phyloP scores from a whole-genome alignment of 805 yeast species.

The Lachancea fermentati region DNA sequence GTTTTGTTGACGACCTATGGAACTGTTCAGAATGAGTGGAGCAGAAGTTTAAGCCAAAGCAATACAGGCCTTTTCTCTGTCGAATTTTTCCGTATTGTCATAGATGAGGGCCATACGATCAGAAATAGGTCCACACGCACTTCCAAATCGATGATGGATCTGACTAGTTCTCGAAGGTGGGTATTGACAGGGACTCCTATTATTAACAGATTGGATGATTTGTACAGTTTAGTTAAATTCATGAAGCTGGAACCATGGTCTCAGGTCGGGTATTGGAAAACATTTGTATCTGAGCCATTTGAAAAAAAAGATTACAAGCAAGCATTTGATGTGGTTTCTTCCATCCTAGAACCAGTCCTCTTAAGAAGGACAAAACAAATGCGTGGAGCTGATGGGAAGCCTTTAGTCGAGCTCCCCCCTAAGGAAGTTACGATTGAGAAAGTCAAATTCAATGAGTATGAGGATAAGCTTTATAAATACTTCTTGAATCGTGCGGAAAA shows the following conservation, averaged over 20 bases:
- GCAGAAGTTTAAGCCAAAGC: slow-evolving; percentile 34
- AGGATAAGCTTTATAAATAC: slow-evolving; percentile 60
- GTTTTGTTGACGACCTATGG: slow-evolving; percentile 85
- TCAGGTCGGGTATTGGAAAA: slow-evolving; percentile 78
- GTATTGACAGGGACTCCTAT: slow-evolving; percentile 90
- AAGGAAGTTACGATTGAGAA: slow-evolving; percentile 68
- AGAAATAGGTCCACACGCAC: slow-evolving; percentile 75
- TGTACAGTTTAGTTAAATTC: slow-evolving; percentile 71
- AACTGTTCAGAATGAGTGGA: slow-evolving; percentile 72
- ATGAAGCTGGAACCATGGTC: slow-evolving; percentile 86
- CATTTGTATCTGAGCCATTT: slow-evolving; percentile 78
- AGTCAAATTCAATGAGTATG: slow-evolving; percentile 60
- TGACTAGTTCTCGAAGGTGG: slow-evolving; percentile 72
- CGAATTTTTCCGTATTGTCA: slow-evolving; percentile 64
- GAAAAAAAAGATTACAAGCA: slow-evolving; percentile 63
- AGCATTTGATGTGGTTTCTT: slow-evolving; percentile 79
- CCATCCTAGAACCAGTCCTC: slow-evolving; percentile 76
- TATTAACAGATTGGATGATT: slow-evolving; percentile 79
- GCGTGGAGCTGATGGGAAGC: slow-evolving; percentile 66
- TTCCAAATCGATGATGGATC: slow-evolving; percentile 65
- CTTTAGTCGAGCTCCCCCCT: slow-evolving; percentile 69
- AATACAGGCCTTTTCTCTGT: slow-evolving; percentile 60
- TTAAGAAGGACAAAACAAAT: slow-evolving; percentile 82
- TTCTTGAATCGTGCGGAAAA: slow-evolving; percentile 61
- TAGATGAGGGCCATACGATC: slow-evolving; percentile 90